phyloP scores from a whole-genome alignment of 1,284 basidiomycete genomes.

The Pseudozyma thailandica region DNA sequence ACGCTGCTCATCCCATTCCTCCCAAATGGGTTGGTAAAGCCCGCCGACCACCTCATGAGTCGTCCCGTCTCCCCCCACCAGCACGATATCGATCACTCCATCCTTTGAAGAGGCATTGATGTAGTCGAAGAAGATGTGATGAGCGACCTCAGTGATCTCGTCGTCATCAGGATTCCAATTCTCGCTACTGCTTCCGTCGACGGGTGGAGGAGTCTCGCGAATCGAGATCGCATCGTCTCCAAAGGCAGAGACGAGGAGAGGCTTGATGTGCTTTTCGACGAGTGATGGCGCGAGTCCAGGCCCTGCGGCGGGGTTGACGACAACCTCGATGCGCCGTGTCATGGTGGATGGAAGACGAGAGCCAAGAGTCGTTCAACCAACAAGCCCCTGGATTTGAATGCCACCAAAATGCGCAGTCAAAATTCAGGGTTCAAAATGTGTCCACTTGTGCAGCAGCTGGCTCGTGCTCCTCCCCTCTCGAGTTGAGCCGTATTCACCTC shows the following conservation, averaged over 20 bases:
- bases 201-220: not conserved
- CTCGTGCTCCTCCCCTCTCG: not conserved
- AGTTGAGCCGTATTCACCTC: no score
- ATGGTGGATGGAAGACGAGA: not conserved
- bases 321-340: constrained; percentile 8
- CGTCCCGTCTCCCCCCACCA: constrained; percentile 68
- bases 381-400: no score
- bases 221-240: not conserved
- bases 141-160: not conserved
- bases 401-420: not conserved
- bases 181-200: not conserved
- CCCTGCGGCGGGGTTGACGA: constrained; percentile 25
- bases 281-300: constrained; percentile 2
- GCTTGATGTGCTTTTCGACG: constrained; percentile 6
- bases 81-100: constrained; percentile 28
- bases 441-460: constrained; percentile 1
- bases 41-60: constrained; percentile 67
- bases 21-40: constrained; percentile 4
- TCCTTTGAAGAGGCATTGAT: no score
- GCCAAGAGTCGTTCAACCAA: no score
- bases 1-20: not conserved
- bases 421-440: constrained; percentile 13
- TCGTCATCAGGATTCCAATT: not conserved
- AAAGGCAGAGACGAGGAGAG: constrained; percentile 1
- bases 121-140: not conserved